Base-by-base conservation (phyloP, 2,329 filamentous ascomycete genomes). In the Harringtonia aguacate region DNA sequence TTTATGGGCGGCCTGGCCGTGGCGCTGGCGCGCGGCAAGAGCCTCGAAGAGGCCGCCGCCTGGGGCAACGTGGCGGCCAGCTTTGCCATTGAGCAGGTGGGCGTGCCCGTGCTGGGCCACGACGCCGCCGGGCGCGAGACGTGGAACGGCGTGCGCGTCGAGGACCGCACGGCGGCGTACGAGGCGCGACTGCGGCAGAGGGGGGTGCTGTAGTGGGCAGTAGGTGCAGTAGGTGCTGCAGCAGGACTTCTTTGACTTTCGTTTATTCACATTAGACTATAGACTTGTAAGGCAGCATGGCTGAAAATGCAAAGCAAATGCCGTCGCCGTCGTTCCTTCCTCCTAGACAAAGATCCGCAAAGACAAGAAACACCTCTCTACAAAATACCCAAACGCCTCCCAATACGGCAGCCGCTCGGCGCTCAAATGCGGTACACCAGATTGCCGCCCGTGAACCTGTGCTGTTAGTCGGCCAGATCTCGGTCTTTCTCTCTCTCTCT, bases 51-150 rank as follows among this genome's bases (percentile, higher is more conserved):
- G 54, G 88, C 87, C 6, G 80, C 84, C 6, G 69, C 77, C 0
- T 90, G 83, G 77, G 92, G 81, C 5, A 83, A 77, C 37, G 73
- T 97, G 7, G 83, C 87, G 3, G 90, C 92, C 8, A 89, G 88
- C 56, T 92, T 95, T 61, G 86, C 86, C 15, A 94, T 98, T 55
- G 89, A 98, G 63, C 92, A 98, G 61, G 80, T 94, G 42, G 90
- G 92, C 1, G 77, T 94, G 60, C 90, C 90, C 1, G 59, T 60
- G 1, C 56, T 88, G 13, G 65, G 58, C 2, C 55, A 56, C 39
- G 62, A 69, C 41, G 62, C 60, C 9, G 52, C 65, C 4, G 70
- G 68, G 7, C 52, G 55, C 20, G 79, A 83, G 60, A 72, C 65
- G 17, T 84, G 79, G 79, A 84, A 83, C 55, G 75, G 72, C 2